Percentiles rank a stretch among this genome's conserved stretches.
phyloP scores from a whole-genome alignment of 495 filamentous ascomycete species.

The Hypoxylon subgilvum region DNA sequence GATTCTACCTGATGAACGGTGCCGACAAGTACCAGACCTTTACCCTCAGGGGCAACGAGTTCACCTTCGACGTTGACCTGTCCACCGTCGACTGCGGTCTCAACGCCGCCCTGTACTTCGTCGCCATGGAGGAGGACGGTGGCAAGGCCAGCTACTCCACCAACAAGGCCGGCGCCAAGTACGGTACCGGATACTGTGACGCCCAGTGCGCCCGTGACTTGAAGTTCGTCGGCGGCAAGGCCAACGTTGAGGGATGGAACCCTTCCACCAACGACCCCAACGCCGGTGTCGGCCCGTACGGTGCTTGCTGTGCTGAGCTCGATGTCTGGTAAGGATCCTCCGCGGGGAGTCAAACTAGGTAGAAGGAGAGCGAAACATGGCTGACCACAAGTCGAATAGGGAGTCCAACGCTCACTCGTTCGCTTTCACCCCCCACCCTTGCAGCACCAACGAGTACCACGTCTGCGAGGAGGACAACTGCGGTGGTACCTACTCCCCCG shows the following conservation, averaged over 20 bases:
- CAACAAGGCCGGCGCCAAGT: slow-evolving; percentile 67
- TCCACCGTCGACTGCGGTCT: slow-evolving; percentile 61
- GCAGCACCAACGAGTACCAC: slow-evolving; percentile 60
- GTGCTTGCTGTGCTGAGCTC: slow-evolving; percentile 76
- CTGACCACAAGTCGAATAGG: slow-evolving; percentile 29
- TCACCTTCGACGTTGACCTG: slow-evolving; percentile 66
- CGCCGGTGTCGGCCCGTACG: slow-evolving; percentile 63
- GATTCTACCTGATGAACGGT: slow-evolving; percentile 62
- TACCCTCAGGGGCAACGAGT: slow-evolving; percentile 62
- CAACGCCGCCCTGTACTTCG: slow-evolving; percentile 66
- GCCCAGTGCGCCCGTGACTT: slow-evolving; percentile 62
- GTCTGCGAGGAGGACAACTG: slow-evolving; percentile 60
- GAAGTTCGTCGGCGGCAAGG: slow-evolving; percentile 60
- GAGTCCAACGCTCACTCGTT: slow-evolving; percentile 72
- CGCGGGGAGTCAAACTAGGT: background rate
- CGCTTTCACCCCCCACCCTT: slow-evolving; percentile 71
- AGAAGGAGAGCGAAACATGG: background rate
- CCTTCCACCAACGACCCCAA: slow-evolving; percentile 65
- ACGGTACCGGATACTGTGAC: slow-evolving; percentile 67
- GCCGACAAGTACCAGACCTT: slow-evolving; percentile 62
- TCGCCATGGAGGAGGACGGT: slow-evolving; percentile 63
- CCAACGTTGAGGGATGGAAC: slow-evolving; percentile 66
- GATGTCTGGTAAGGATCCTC: slow-evolving; percentile 62
- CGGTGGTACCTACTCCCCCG: slow-evolving; percentile 57
- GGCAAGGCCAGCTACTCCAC: slow-evolving; percentile 56